These are phyloP conservation scores for Thalia dealbata DNA, from an alignment of 176 grass and related monocot genomes.

Conservation along the genomic window DNA sequence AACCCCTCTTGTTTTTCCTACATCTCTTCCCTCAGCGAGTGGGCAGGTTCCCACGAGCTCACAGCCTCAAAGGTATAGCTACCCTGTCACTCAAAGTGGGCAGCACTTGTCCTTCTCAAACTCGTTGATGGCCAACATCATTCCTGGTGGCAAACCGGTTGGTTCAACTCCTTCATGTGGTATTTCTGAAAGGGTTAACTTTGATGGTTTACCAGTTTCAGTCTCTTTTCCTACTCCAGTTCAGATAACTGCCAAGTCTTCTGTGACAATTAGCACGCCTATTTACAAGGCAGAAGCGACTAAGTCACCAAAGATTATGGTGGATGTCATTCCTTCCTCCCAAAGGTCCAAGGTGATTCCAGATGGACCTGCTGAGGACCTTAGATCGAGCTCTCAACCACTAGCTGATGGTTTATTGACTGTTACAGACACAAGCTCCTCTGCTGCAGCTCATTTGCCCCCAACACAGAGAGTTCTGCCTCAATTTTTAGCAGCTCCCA, in stretches of 20 bases:
- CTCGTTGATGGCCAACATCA: constrained; percentile 22
- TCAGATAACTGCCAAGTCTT: constrained; percentile 26
- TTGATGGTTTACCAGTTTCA: constrained; percentile 17
- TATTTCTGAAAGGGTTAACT: constrained; percentile 17
- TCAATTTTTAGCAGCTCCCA: no score
- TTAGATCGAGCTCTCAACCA: neutral
- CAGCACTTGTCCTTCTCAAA: constrained; percentile 32
- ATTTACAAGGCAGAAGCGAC: constrained; percentile 8
- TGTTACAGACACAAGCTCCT: neutral
- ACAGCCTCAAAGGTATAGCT: constrained; percentile 40
- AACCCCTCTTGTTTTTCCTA: constrained; percentile 40
- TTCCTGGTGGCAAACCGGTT: constrained; percentile 18
- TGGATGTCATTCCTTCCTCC: neutral
- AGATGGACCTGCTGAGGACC: neutral
- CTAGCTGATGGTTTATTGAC: neutral
- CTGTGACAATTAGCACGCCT: constrained; percentile 39
- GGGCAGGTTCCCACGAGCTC: constrained; percentile 49
- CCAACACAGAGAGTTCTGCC: neutral
- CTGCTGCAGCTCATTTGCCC: neutral
- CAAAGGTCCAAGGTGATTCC: neutral
- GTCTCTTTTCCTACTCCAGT: constrained; percentile 16
- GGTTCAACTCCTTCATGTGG: neutral
- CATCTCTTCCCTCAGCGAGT: constrained; percentile 31
- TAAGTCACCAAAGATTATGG: neutral
- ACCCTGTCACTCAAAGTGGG: constrained; percentile 33